These are phyloP conservation scores for Ricinus communis DNA, from an alignment of 345 rosid genomes.

Conservation along the genomic window DNA sequence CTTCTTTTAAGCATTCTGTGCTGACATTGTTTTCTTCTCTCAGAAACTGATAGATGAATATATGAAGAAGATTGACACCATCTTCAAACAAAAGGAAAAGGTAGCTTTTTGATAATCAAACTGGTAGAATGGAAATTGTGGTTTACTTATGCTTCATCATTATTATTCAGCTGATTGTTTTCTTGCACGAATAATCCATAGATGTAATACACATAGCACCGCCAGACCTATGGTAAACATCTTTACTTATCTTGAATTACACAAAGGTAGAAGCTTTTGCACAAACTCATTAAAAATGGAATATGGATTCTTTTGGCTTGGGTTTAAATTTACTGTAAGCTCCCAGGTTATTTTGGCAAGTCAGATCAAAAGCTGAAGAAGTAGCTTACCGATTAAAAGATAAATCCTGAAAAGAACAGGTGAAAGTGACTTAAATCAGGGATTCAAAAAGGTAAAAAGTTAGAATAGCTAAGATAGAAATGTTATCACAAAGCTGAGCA, in stretches of 20 bases:
- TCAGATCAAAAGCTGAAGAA: background rate
- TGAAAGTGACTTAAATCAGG: background rate
- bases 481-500: background rate
- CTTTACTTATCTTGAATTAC: background rate
- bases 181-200: background rate
- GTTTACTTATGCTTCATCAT: background rate
- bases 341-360: background rate
- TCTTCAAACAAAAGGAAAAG: conserved; percentile 91
- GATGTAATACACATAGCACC: background rate
- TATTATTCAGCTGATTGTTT: background rate
- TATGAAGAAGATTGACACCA: conserved; percentile 78
- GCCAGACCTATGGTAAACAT: background rate
- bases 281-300: background rate
- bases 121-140: background rate
- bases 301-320: background rate
- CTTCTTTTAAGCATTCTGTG: background rate
- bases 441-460: background rate
- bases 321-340: background rate
- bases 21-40: conserved; percentile 16
- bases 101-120: conserved; percentile 34
- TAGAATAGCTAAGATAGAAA: too few relatives aligned
- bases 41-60: conserved; percentile 90
- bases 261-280: background rate
- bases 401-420: background rate
- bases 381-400: background rate